A percentile compares a stretch with the other conserved stretches of the same genome.
Evolutionary conservation across 768 basidiomycete genomes (phyloP).

Genomic region (Chalciporus chontae): DNA sequence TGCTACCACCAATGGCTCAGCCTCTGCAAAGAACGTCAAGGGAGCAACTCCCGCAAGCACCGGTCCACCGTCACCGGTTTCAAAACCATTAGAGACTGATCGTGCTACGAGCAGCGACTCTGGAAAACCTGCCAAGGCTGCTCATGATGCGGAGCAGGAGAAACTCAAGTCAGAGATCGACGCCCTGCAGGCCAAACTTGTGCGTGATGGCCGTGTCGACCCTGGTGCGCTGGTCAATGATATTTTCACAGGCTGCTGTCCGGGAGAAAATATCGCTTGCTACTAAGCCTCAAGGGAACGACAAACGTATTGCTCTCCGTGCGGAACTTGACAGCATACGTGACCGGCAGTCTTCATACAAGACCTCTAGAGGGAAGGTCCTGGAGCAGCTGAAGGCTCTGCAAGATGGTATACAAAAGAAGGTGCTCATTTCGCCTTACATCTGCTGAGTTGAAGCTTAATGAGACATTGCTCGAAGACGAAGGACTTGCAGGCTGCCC

Average conservation of each 20-base stretch:
- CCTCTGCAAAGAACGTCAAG: conserved; percentile 26
- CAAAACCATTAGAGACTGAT: conserved; percentile 20
- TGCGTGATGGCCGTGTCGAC: conserved; percentile 39
- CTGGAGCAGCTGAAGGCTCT: conserved; percentile 75
- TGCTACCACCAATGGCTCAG: conserved; percentile 44
- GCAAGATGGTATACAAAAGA: conserved; percentile 77
- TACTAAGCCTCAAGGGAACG: conserved; percentile 61
- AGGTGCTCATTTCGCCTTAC: conserved; percentile 43
- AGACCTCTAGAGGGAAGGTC: conserved; percentile 64
- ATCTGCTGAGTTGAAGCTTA: background rate
- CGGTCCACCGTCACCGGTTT: conserved; percentile 25
- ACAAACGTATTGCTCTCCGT: conserved; percentile 67
- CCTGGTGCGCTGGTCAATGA: background rate
- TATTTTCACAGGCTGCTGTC: conserved; percentile 50
- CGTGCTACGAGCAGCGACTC: conserved; percentile 25
- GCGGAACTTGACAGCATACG: conserved; percentile 80
- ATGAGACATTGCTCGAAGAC: conserved; percentile 43
- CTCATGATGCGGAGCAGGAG: conserved; percentile 84
- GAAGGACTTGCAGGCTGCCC: conserved; percentile 82
- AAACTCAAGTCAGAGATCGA: conserved; percentile 83
- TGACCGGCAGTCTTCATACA: conserved; percentile 72
- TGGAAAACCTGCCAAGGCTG: conserved; percentile 80
- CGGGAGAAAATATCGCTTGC: conserved; percentile 72
- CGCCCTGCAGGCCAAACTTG: conserved; percentile 71
- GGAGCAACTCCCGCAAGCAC: conserved; percentile 24